A percentile compares a stretch with the other conserved stretches of the same genome.
Evolutionary conservation across 768 basidiomycete species (phyloP).

Genomic region (Rhizopogon rudus): DNA sequence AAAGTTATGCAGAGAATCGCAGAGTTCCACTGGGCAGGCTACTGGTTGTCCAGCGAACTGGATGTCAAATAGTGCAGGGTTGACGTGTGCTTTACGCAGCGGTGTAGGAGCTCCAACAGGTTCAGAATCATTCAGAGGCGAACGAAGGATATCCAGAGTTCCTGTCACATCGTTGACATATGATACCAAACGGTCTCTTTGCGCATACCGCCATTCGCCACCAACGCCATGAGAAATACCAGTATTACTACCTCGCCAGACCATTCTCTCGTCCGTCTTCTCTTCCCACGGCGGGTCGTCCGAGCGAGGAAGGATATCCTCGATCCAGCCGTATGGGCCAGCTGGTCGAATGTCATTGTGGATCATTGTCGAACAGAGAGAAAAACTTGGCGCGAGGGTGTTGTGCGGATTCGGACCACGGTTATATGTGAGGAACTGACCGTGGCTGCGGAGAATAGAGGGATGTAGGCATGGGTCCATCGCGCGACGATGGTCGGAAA

Average conservation of each 20-base stretch:
- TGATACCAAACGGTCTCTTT: conserved; percentile 44
- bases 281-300: conserved; percentile 63
- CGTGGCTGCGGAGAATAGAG: conserved; percentile 35
- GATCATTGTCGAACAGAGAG: conserved; percentile 42
- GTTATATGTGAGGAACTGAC: conserved; percentile 45
- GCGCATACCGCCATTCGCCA: conserved; percentile 45
- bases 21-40: conserved; percentile 25
- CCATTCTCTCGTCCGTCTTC: conserved; percentile 54
- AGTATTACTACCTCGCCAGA: conserved; percentile 75
- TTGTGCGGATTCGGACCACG: conserved; percentile 40
- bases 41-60: conserved; percentile 39
- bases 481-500: conserved; percentile 27
- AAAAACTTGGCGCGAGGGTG: conserved; percentile 46
- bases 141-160: conserved; percentile 34
- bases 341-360: conserved; percentile 55
- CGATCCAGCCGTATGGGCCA: conserved; percentile 42
- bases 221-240: conserved; percentile 43
- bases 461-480: conserved; percentile 37
- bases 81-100: conserved; percentile 35
- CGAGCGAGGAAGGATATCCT: conserved; percentile 32
- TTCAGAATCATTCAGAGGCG: conserved; percentile 20
- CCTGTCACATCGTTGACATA: conserved; percentile 36
- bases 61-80: conserved; percentile 55
- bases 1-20: conserved; percentile 36
- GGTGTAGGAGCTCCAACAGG: conserved; percentile 31